Conservation (phyloP, 768 basidiomycete genomes). For the Phlebiopsis gigantea region DNA sequence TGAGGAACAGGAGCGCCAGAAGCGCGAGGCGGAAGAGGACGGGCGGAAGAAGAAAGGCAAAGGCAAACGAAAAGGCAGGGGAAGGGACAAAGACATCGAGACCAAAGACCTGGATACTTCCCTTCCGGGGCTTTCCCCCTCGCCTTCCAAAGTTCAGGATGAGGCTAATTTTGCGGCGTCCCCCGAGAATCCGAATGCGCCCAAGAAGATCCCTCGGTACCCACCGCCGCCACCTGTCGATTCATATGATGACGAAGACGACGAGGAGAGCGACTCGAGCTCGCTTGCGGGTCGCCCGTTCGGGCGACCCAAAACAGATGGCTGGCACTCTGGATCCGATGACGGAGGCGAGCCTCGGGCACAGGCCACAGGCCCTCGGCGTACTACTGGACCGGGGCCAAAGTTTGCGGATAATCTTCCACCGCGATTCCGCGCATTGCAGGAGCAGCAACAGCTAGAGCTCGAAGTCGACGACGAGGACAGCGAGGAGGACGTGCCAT, state of each 20-base stretch:
- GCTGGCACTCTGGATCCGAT: constrained; percentile 47
- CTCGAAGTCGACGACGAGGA: constrained; percentile 35
- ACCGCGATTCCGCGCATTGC: constrained; percentile 10
- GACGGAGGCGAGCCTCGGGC: constrained; percentile 37
- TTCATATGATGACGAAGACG: constrained; percentile 40
- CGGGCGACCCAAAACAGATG: constrained; percentile 1
- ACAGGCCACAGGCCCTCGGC: constrained; percentile 27
- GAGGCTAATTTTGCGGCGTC: constrained; percentile 4
- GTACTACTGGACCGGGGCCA: constrained; percentile 54
- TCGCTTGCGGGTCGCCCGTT: constrained; percentile 4
- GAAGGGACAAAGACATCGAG: constrained; percentile 30
- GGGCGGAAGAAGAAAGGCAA: constrained; percentile 37
- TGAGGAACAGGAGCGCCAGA: constrained; percentile 48
- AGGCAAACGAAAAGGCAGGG: constrained; percentile 40
- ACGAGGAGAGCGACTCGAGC: constrained; percentile 52
- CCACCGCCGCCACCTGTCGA: constrained; percentile 25
- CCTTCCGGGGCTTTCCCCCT: constrained; percentile 1
- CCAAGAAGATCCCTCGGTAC: constrained; percentile 28
- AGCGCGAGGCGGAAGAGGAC: constrained; percentile 41
- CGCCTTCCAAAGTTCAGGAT: constrained; percentile 4
- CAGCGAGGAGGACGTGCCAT: constrained; percentile 79
- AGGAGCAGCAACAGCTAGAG: constrained; percentile 11
- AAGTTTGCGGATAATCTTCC: constrained; percentile 36
- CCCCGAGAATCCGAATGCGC: constrained; percentile 18
- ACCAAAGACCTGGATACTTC: neutral